phyloP scores from a whole-genome alignment of 176 grass and related monocot species.

The Musa beccarii region DNA sequence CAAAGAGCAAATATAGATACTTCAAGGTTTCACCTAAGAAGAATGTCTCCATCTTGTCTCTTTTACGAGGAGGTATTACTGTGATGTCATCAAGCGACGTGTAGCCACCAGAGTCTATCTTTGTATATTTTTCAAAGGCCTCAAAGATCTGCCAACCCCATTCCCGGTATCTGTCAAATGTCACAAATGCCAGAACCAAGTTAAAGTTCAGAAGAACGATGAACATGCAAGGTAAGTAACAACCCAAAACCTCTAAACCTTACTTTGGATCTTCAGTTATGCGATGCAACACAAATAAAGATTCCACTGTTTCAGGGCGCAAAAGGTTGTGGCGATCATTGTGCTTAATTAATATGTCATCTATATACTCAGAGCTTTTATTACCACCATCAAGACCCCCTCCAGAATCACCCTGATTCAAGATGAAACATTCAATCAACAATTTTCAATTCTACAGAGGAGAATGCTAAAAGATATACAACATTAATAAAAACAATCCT shows the following conservation, averaged over 20 bases:
- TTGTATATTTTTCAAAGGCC: slow-evolving; percentile 91
- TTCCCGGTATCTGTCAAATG: slow-evolving; percentile 64
- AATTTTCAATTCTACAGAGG: neutral
- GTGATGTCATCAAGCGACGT: slow-evolving; percentile 92
- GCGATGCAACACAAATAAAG: slow-evolving; percentile 77
- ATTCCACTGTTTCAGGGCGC: slow-evolving; percentile 98
- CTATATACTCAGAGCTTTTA: slow-evolving; percentile 72
- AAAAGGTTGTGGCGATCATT: slow-evolving; percentile 89
- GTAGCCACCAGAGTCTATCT: slow-evolving; percentile 87
- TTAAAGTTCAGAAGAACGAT: slow-evolving; percentile 5
- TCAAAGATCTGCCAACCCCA: slow-evolving; percentile 98
- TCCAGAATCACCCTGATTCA: slow-evolving; percentile 52
- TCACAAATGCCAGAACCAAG: neutral
- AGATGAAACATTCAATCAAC: slow-evolving; percentile 8
- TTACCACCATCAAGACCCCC: slow-evolving; percentile 75
- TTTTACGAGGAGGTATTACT: slow-evolving; percentile 57
- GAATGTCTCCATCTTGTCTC: slow-evolving; percentile 99
- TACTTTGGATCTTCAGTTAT: slow-evolving; percentile 94
- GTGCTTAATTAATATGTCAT: slow-evolving; percentile 73
- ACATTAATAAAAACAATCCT: neutral
- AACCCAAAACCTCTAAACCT: neutral
- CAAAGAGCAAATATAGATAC: slow-evolving; percentile 95
- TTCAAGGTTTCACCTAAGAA: slow-evolving; percentile 73
- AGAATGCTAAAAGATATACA: neutral
- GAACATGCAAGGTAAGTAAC: neutral